Evolutionary conservation across 768 basidiomycete species (phyloP), one percentile per base, ranked within the genome.

Genomic region (Mycena rebaudengoi): DNA sequence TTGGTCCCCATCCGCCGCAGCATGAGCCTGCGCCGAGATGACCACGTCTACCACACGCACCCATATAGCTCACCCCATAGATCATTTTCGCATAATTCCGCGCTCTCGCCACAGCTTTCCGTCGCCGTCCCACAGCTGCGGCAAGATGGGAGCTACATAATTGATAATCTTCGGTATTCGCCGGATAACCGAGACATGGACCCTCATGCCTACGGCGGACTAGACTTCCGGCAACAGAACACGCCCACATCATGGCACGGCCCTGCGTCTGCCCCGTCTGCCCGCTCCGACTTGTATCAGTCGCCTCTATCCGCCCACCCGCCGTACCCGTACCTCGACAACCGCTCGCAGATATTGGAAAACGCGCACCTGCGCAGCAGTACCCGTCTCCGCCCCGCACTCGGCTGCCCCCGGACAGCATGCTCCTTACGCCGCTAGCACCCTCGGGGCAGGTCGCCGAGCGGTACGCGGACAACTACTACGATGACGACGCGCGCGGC

Each of bases 401-500:
- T 65, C 82, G 88, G 41, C 79, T 91, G 28, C 86, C 88, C 18
- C 77, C 86, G 29, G 85, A 87, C 69, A 91, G 88, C 75, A 91
- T 88, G 25, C 80, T 92, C 55, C 78, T 92, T 64, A 91, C 90
- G 30, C 89, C 91, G n/a, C 79, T 91, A n/a, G 58, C 54, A 32
- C 7, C 26, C 6, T 53, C 52, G 12, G 57, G 32, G 18, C 44
- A 37, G 40, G 62, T 46, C 45, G 11, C 26, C n/a, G 46, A 48
- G 43, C 49, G 46, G 46, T 43, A 50, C 40, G 39, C 50, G 21
- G 62, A 59, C n/a, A 25, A 6, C 44, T 58, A 57, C 62, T 58
- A 58, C 56, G 56, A 59, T 50, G 56, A 64, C 5, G 35, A 58
- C 43, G 30, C 55, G 18, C 46, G 55, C 40, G 26, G 41, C 20